Base-by-base conservation (phyloP, 306 rosid species). In the Begonia peltatifolia region DNA sequence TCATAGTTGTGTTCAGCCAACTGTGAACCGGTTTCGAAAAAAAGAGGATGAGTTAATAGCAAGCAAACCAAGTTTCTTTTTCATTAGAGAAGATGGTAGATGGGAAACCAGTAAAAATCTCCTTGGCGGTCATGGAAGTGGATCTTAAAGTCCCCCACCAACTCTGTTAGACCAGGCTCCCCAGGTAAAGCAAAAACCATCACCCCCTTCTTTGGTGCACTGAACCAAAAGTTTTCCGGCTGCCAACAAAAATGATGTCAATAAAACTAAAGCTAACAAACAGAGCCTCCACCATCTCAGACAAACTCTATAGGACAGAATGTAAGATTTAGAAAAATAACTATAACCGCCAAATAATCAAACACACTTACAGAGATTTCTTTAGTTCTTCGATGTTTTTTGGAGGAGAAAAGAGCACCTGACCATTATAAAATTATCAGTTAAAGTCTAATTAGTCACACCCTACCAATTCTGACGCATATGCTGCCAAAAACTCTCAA, bases 151-250 rank as follows among this genome's bases (percentile, higher is more conserved):
- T 92, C 99, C 68, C 99, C 99, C 51, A 51, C 61, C 63, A 92
- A 60, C 67, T 92, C 96, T 5, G 99, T 74, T 63, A 92, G 83
- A 68, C 99, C 99, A 16, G 94, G 96, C 64, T 92, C 96, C 71
- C 99, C 99, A 2, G 94, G 99, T 68, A 86, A 66, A 6, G 93
- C 96, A 67, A 92, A 92, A 63, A 92, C 99, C 94, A 92, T 86
- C 47, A 86, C 84, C 58, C 99, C 96, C 75, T 92, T 86, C 81
- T 92, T 92, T 50, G 99, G 94, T 6, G 99, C 96, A 73, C 80
- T 70, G 63, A 86, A 92, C 96, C 94, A 92, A 81, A 69, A 79
- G 64, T 86, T 96, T 66, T 92, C 96, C 14, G 96, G 80, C 99
- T 92, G 82, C 71, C 58, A 50, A 56, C 6, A 5, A 5, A 30